phyloP scores from a whole-genome alignment of 208 protist species.

The Trypanosoma melophagium region DNA sequence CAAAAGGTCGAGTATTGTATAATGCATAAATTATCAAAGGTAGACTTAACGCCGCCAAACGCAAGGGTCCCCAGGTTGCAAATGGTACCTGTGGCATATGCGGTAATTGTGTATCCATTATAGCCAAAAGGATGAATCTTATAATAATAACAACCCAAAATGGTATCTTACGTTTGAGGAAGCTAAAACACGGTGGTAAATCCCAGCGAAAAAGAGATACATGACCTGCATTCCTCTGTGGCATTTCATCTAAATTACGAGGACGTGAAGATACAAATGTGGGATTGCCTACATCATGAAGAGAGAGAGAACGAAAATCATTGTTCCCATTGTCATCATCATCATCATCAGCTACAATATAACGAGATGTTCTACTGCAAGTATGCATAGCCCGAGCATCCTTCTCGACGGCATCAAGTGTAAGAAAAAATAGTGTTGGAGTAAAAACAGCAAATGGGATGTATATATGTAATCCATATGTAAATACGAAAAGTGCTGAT shows the following conservation, averaged over 20 bases:
- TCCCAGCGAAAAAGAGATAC: constrained; percentile 17
- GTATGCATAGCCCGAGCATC: neutral
- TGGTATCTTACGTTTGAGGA: neutral
- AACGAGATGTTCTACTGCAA: constrained; percentile 3
- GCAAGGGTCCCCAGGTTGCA: constrained; percentile 7
- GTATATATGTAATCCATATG: constrained; percentile 28
- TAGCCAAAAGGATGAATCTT: constrained; percentile 21
- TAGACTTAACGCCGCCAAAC: constrained; percentile 1
- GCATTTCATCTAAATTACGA: neutral
- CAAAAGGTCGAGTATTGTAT: constrained; percentile 6
- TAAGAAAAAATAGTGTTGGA: constrained; percentile 23
- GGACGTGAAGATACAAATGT: neutral
- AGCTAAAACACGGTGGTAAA: constrained; percentile 14
- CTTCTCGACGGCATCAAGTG: constrained; percentile 6
- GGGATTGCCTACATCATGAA: neutral
- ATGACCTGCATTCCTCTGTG: neutral
- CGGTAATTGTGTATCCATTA: constrained; percentile 28
- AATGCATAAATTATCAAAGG: constrained; percentile 22
- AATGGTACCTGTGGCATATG: constrained; percentile 3
- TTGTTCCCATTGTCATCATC: neutral
- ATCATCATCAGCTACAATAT: constrained; percentile 10
- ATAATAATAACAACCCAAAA: constrained; percentile 27
- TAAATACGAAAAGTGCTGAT: constrained; percentile 3
- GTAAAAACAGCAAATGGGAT: constrained; percentile 26
- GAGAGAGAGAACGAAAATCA: neutral